Base-by-base conservation (phyloP, 2,329 filamentous ascomycete genomes). In the Microdochium trichocladiopsis region DNA sequence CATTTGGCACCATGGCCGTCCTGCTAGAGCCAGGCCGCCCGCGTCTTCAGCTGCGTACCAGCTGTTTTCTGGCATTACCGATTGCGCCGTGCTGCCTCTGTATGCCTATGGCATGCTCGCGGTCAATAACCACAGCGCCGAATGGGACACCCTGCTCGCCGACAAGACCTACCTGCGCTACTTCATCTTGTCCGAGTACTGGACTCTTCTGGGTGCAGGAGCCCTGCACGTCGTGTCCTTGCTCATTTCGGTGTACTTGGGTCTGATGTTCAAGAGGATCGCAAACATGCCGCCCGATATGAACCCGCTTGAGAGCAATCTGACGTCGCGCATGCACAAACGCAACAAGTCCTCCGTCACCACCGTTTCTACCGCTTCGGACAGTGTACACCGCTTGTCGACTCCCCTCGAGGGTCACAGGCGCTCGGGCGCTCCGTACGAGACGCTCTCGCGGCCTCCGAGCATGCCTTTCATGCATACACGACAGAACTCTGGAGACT, bases 21-120 rank as follows among this genome's bases (percentile, higher is more conserved):
- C 85, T 36, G 80, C 88, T 1, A 83, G 82, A 48, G 80, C 77
- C 47, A 83, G 91, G 50, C 84, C 91, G 1, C 85, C 93, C 0
- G 86, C 77, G 3, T 95, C 90, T 22, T 89, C 90, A 18, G 86
- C 90, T 14, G 93, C 90, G 57, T 97, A 97, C 69, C 90, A 95
- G 69, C 72, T 94, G 53, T 97, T 96, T 66, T 83, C 91, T 2
- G 77, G 82, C 11, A 72, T 90, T 45, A 80, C 87, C 43, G 93
- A 97, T 66, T 62, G 83, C 14, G 72, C 71, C 11, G 69, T 79
- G 47, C 58, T 80, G 24, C 74, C 78, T 9, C 69, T 85, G 36
- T 86, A 81, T 61, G 73, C 73, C 6, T 85, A 81, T 55, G 78
- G 78, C 6, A 74, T 72, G 2, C 63, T 79, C 47, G 68, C 72